Percentiles rank a stretch among this genome's conserved stretches.
Conservation (phyloP, 176 grass and related monocot genomes). For the Musa acuminata region DNA sequence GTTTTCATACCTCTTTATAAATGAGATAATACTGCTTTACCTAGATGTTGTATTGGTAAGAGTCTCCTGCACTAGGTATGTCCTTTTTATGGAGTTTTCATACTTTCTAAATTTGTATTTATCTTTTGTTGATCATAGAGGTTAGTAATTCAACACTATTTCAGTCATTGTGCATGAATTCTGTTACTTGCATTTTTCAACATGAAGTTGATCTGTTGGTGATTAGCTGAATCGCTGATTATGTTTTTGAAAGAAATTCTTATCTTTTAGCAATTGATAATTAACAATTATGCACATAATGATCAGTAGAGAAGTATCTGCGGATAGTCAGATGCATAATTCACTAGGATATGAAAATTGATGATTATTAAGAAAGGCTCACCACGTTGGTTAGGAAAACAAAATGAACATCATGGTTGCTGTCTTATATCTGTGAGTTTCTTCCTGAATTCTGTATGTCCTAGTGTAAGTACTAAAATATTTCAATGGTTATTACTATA, state of each 20-base stretch:
- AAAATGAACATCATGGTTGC: neutral
- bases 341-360: too few relatives aligned
- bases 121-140: neutral
- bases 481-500: slow-evolving; percentile 17
- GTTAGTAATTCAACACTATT: neutral
- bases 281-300: neutral
- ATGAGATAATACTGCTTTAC: too few relatives aligned
- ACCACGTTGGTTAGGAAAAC: neutral
- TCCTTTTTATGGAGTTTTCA: neutral
- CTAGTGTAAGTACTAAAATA: neutral
- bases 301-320: neutral
- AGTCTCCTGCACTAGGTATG: too few relatives aligned
- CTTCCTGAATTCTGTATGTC: neutral
- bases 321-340: too few relatives aligned
- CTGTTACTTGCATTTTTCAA: neutral
- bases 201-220: neutral
- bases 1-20: too few relatives aligned
- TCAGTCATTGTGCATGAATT: neutral
- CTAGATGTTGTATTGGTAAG: too few relatives aligned
- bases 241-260: neutral
- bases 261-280: neutral
- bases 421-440: neutral
- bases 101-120: neutral
- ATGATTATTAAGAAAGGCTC: neutral
- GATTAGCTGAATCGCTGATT: neutral